Base-by-base conservation (phyloP, 1,284 basidiomycete species). In the Coniferiporia sulphurascens region DNA sequence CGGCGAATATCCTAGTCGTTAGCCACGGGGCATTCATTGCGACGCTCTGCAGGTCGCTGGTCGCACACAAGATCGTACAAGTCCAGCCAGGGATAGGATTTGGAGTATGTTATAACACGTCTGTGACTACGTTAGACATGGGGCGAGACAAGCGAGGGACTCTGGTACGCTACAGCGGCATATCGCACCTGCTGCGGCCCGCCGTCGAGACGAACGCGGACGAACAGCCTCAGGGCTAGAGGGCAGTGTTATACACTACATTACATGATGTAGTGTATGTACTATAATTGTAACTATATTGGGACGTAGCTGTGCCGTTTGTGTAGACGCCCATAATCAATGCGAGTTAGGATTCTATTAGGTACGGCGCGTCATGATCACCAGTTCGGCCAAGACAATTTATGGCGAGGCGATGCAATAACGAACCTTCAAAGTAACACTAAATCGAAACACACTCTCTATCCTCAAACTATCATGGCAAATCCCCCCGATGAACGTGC, bases 1-100 rank as follows among this genome's bases (percentile, higher is more conserved):
- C 74, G 53, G 68, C 70, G 58, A 71, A 78, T 63, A 74, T 89
- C 48, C 75, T 91, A 27, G 78, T 84, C 3, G 79, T 83, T 56
- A 81, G 83, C 43, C 88, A 91, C 62, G 87, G 86, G 2, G 87
- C 81, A 0, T 77, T 80, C 64, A 87, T 90, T 61, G 70, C 72
- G 19, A 73, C 74, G 15, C 74, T 90, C 51, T 70, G 86, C 54
- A 74, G 73, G 36, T 71, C 68, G 46, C 67, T 89, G 65, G 63
- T 80, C 17, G 71, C 71, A 10, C 75, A 73, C 46, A 69, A 75
- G 43, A 69, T 73, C 63, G 61, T 81, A 43, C 64, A 61, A 46
- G 73, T 70, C 56, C 76, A 66, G 44, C 64, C 66, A n/a, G 80
- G 76, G 0, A 76, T 83, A 34, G 65, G 68, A 32, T 67, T 82